Percentiles rank a stretch among this genome's conserved stretches.
These are phyloP conservation scores for Mycena leptocephala DNA, from an alignment of 768 basidiomycete genomes.

Conservation along the genomic window DNA sequence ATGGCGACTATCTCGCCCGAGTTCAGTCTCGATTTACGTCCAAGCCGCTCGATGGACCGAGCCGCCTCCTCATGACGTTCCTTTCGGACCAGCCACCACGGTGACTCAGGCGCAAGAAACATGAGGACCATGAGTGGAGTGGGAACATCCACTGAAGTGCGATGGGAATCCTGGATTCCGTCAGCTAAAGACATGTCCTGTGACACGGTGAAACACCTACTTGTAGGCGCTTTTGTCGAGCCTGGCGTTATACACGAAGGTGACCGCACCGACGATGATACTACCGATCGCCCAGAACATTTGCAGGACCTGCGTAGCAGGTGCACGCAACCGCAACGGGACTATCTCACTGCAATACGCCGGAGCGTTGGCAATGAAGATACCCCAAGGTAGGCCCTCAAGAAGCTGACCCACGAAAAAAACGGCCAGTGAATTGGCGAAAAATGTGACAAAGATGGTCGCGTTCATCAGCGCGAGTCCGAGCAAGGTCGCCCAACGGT, in stretches of 20 bases:
- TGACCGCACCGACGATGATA: conserved; percentile 36
- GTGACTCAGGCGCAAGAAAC: conserved; percentile 33
- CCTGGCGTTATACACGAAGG: conserved; percentile 27
- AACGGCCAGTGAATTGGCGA: conserved; percentile 27
- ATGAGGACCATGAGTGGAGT: conserved; percentile 32
- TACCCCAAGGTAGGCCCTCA: conserved; percentile 26
- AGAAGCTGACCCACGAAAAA: conserved; percentile 28
- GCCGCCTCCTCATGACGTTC: conserved; percentile 24
- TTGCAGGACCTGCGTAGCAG: conserved; percentile 34
- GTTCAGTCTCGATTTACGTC: conserved; percentile 28
- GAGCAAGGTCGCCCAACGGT: conserved; percentile 36
- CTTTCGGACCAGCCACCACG: conserved; percentile 32
- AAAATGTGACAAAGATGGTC: conserved; percentile 28
- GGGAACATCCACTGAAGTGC: conserved; percentile 35
- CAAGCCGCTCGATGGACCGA: conserved; percentile 20
- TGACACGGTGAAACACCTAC: neutral
- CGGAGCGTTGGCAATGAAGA: conserved; percentile 32
- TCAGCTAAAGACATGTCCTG: neutral
- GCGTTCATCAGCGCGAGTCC: conserved; percentile 34
- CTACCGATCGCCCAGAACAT: conserved; percentile 36
- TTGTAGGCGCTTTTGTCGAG: conserved; percentile 25
- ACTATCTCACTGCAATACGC: conserved; percentile 38
- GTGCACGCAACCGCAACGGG: conserved; percentile 30
- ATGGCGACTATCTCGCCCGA: conserved; percentile 23
- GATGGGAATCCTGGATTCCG: conserved; percentile 21